A percentile compares a stretch with the other conserved stretches of the same genome.
These are phyloP conservation scores for Gossypium aridum DNA, from an alignment of 441 rosid species.

Conservation along the genomic window DNA sequence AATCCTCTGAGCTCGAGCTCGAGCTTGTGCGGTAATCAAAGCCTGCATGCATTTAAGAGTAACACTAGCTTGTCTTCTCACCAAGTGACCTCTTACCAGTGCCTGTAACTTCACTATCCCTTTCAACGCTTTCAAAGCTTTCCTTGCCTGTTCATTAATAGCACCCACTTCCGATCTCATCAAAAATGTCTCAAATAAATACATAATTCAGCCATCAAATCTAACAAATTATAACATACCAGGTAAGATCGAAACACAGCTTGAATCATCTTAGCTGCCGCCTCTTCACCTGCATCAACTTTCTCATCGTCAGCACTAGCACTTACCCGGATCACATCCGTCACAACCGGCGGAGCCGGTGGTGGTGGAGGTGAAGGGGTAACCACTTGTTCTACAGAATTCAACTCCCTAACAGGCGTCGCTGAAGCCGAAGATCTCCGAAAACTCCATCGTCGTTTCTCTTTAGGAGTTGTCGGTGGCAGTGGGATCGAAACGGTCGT, in stretches of 20 bases:
- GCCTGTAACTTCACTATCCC: conserved; percentile 70
- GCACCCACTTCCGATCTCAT: neutral
- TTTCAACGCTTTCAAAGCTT: conserved; percentile 60
- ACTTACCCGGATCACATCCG: conserved; percentile 31
- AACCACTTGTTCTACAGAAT: conserved; percentile 22
- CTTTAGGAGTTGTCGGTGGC: conserved; percentile 56
- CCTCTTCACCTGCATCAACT: conserved; percentile 38
- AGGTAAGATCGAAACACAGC: conserved; percentile 65
- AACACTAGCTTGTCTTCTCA: conserved; percentile 58
- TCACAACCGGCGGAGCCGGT: conserved; percentile 14
- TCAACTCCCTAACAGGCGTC: conserved; percentile 28
- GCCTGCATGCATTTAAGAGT: conserved; percentile 68
- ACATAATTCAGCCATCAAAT: neutral
- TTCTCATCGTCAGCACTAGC: conserved; percentile 24
- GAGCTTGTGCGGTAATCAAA: conserved; percentile 46
- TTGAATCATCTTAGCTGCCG: conserved; percentile 71
- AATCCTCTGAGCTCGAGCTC: conserved; percentile 63
- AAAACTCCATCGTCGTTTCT: conserved; percentile 86
- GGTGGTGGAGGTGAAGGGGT: conserved; percentile 21
- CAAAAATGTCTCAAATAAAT: neutral
- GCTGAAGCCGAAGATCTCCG: conserved; percentile 69
- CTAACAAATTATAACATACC: conserved; percentile 28
- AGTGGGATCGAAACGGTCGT: conserved; percentile 41
- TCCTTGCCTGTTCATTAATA: conserved; percentile 53
- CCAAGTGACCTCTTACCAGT: conserved; percentile 59